Conservation (phyloP, 2,329 filamentous ascomycete genomes). For the Xylaria sp. region DNA sequence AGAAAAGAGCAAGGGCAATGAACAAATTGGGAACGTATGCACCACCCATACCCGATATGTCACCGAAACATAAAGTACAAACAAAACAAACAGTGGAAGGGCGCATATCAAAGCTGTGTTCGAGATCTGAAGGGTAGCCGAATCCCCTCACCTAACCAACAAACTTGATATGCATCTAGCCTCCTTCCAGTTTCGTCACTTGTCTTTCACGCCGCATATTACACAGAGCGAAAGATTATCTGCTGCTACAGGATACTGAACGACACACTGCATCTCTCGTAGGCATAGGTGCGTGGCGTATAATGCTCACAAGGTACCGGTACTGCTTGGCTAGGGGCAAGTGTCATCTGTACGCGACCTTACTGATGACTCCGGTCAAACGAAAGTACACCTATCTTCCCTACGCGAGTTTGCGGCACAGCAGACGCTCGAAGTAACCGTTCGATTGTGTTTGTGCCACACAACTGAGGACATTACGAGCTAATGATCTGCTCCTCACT, state of each 20-base stretch:
- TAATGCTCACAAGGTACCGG: background rate
- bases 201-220: background rate
- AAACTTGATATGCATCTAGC: conserved; percentile 15
- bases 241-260: background rate
- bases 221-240: background rate
- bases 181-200: background rate
- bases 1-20: background rate
- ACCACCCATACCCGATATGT: background rate
- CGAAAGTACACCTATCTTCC: background rate
- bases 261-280: background rate
- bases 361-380: background rate
- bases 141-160: background rate
- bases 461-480: background rate
- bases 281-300: background rate
- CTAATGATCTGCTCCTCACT: background rate
- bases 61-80: background rate
- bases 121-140: conserved; percentile 8
- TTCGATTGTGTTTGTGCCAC: conserved; percentile 1
- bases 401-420: conserved; percentile 24
- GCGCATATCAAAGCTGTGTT: background rate
- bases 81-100: background rate
- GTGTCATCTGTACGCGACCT: background rate
- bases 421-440: conserved; percentile 17
- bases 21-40: background rate
- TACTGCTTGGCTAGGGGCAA: background rate